Conservation (phyloP, 441 rosid species). For the Corymbia calophylla region DNA sequence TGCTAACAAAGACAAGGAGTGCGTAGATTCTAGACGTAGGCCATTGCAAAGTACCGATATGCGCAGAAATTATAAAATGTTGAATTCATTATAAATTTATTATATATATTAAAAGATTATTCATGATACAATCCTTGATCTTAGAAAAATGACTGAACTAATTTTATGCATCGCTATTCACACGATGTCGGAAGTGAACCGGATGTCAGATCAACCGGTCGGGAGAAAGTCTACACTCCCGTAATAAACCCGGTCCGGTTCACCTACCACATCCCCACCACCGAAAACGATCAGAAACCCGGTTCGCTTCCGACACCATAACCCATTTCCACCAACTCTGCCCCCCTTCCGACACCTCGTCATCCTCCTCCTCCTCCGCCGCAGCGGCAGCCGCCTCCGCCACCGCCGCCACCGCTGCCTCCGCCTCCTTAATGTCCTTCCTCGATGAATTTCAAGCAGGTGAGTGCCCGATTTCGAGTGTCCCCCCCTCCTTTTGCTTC, state of each 20-base stretch:
- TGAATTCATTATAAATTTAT: not conserved
- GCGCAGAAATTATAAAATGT: not conserved
- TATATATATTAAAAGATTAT: not conserved
- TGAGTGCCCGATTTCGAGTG: slow-evolving; percentile 17
- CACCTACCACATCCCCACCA: not conserved
- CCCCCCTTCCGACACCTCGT: not conserved
- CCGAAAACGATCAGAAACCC: not conserved
- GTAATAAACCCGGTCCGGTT: not conserved
- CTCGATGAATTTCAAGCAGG: slow-evolving; percentile 87
- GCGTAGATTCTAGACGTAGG: fast-evolving
- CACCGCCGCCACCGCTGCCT: not conserved
- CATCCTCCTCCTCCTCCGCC: not conserved
- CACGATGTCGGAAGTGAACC: not conserved
- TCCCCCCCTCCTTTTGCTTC: not conserved
- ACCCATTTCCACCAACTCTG: not conserved
- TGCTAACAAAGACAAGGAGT: fast-evolving
- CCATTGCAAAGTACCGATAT: fast-evolving
- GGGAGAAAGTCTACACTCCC: not conserved
- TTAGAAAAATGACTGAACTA: not conserved
- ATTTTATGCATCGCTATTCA: not conserved
- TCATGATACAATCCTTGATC: not conserved
- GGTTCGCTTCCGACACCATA: not conserved
- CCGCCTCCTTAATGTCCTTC: slow-evolving; percentile 41
- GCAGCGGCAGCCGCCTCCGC: not conserved
- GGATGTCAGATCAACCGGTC: not conserved